A percentile compares a stretch with the other conserved stretches of the same genome.
These are phyloP conservation scores for Stephania cephalantha DNA, from an alignment of 164 flowering plant species.

Conservation along the genomic window DNA sequence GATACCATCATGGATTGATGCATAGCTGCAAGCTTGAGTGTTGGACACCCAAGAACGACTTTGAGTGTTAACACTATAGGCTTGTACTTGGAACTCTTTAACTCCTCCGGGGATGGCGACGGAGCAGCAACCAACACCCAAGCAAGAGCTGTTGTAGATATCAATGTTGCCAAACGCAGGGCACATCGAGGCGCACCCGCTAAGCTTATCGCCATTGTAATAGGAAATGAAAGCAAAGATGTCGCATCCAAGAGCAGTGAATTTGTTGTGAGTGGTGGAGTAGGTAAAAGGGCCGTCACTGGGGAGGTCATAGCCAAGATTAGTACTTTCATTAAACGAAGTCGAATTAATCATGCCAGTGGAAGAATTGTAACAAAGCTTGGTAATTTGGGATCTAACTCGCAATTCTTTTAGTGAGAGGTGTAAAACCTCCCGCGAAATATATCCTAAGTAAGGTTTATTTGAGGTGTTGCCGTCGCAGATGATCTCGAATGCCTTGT, in stretches of 20 bases:
- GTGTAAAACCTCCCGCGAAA: neutral
- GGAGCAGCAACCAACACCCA: conserved; percentile 36
- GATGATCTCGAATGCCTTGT: conserved; percentile 14
- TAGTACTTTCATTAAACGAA: neutral
- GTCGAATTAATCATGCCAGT: neutral
- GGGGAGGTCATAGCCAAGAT: too few relatives aligned
- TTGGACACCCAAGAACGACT: neutral
- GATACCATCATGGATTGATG: conserved; percentile 22
- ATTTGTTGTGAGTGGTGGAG: conserved; percentile 29
- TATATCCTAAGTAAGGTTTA: neutral
- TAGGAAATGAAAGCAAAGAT: conserved; percentile 6
- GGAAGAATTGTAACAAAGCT: neutral
- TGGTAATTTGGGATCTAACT: neutral
- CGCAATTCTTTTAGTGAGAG: neutral
- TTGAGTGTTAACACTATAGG: conserved; percentile 11
- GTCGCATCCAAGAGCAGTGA: conserved; percentile 32
- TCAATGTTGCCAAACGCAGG: neutral
- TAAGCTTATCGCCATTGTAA: neutral
- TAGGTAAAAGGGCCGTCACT: conserved; percentile 5
- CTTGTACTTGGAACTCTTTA: neutral
- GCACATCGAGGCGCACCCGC: conserved; percentile 29
- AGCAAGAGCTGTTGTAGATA: conserved; percentile 17
- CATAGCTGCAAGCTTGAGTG: conserved; percentile 29
- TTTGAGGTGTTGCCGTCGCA: conserved; percentile 14
- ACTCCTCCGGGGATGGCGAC: conserved; percentile 24